Conservation (phyloP, 1,284 basidiomycete genomes). For the Boletus calvinii region DNA sequence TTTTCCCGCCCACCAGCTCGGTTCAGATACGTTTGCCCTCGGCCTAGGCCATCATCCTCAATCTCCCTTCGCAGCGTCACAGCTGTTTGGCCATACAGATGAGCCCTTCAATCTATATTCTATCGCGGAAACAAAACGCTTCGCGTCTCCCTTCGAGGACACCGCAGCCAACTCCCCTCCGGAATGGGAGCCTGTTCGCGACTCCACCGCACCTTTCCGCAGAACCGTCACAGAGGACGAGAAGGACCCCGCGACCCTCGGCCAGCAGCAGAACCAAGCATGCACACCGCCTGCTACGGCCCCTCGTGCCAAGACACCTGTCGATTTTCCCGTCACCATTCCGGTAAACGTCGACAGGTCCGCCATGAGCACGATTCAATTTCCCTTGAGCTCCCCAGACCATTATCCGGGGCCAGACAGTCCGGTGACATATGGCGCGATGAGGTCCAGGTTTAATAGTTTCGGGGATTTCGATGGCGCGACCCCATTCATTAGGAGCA, state of each 20-base stretch:
- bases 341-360: conserved; percentile 48
- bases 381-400: conserved; percentile 76
- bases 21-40: conserved; percentile 42
- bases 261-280: conserved; percentile 40
- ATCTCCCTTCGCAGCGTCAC: conserved; percentile 86
- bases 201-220: conserved; percentile 80
- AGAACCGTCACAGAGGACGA: conserved; percentile 79
- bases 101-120: conserved; percentile 78
- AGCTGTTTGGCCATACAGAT: conserved; percentile 73
- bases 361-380: conserved; percentile 71
- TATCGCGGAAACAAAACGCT: conserved; percentile 68
- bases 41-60: conserved; percentile 60
- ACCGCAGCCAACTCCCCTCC: conserved; percentile 50
- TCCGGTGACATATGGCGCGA: conserved; percentile 46
- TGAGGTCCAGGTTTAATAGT: conserved; percentile 63
- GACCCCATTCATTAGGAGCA: conserved; percentile 77
- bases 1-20: conserved; percentile 50
- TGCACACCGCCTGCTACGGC: conserved; percentile 39
- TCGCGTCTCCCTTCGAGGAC: conserved; percentile 53
- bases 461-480: conserved; percentile 65
- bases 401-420: conserved; percentile 49
- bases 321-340: conserved; percentile 54
- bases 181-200: conserved; percentile 50
- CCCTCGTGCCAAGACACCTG: conserved; percentile 48
- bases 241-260: conserved; percentile 49